These are phyloP conservation scores for Botryotinia globosa DNA, from an alignment of 2,329 filamentous ascomycete species.

Conservation along the genomic window DNA sequence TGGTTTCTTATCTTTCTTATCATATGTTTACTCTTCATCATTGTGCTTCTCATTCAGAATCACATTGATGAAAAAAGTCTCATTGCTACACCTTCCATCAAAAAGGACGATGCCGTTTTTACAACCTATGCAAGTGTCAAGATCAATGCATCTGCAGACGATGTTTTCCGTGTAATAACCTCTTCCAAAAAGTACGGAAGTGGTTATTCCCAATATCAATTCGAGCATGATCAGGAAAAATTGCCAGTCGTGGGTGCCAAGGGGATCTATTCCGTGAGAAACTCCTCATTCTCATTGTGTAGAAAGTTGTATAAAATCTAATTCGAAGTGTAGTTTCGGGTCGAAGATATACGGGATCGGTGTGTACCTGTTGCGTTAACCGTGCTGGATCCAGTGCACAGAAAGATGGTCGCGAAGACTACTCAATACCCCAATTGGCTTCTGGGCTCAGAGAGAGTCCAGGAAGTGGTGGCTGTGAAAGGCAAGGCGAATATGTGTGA, in stretches of 20 bases:
- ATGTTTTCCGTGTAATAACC: slow-evolving; percentile 26
- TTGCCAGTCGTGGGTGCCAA: slow-evolving; percentile 24
- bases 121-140: slow-evolving; percentile 25
- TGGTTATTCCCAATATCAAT: slow-evolving; percentile 25
- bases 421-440: slow-evolving; percentile 27
- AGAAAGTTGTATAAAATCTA: not conserved
- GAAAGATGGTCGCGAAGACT: slow-evolving; percentile 23
- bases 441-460: slow-evolving; percentile 26
- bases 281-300: not conserved
- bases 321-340: not conserved
- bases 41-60: slow-evolving; percentile 22
- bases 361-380: slow-evolving; percentile 21
- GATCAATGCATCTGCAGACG: slow-evolving; percentile 27
- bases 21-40: slow-evolving; percentile 21
- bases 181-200: slow-evolving; percentile 26
- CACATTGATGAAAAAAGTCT: slow-evolving; percentile 18
- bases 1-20: slow-evolving; percentile 4
- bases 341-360: slow-evolving; percentile 12
- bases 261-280: slow-evolving; percentile 25
- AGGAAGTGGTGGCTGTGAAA: slow-evolving; percentile 28
- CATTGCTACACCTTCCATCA: slow-evolving; percentile 24
- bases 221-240: slow-evolving; percentile 23
- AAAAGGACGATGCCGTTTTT: slow-evolving; percentile 22
- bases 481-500: slow-evolving; percentile 26
- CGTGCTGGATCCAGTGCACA: slow-evolving; percentile 25